Percentiles rank a stretch among this genome's conserved stretches.
Conservation (phyloP, 2,329 filamentous ascomycete species). For the Furcasterigmium furcatum region DNA sequence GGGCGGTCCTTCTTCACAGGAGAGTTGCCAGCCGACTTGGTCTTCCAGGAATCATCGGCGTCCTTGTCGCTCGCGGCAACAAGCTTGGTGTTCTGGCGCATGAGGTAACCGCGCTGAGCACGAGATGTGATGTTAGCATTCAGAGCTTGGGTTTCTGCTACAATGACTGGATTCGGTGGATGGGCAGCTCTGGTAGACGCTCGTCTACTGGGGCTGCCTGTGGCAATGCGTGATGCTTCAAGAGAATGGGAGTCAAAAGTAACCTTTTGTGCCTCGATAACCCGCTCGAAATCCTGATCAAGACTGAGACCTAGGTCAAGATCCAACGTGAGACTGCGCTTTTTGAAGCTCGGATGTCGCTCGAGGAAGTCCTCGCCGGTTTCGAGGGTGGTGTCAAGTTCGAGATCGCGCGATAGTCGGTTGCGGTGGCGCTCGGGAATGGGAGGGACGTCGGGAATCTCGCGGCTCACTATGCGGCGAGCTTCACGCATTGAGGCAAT, state of each 20-base stretch:
- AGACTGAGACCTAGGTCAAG: conserved; percentile 83
- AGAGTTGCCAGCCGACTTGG: conserved; percentile 64
- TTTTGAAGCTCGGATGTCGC: conserved; percentile 72
- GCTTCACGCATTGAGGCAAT: conserved; percentile 80
- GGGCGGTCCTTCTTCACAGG: conserved; percentile 75
- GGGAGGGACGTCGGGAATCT: conserved; percentile 56
- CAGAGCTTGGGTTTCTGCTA: conserved; percentile 13
- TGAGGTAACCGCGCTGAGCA: conserved; percentile 93
- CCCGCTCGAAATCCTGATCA: conserved; percentile 88
- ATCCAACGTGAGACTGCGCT: conserved; percentile 77
- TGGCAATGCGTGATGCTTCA: conserved; percentile 11
- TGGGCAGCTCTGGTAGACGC: conserved; percentile 32
- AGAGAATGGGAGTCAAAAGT: conserved; percentile 38
- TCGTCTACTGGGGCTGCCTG: conserved; percentile 37
- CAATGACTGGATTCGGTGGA: neutral
- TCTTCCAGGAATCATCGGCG: conserved; percentile 49
- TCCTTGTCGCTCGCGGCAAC: conserved; percentile 86
- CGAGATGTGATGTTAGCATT: conserved; percentile 62
- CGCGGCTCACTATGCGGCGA: conserved; percentile 79
- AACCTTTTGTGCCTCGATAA: conserved; percentile 98
- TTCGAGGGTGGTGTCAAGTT: conserved; percentile 29
- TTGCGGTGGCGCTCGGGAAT: conserved; percentile 60
- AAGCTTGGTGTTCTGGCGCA: conserved; percentile 97
- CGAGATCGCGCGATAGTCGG: conserved; percentile 47
- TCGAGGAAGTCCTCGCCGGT: conserved; percentile 43